These are phyloP conservation scores for Raffaelea ambrosiae DNA, from an alignment of 2,329 filamentous ascomycete species.

Conservation along the genomic window DNA sequence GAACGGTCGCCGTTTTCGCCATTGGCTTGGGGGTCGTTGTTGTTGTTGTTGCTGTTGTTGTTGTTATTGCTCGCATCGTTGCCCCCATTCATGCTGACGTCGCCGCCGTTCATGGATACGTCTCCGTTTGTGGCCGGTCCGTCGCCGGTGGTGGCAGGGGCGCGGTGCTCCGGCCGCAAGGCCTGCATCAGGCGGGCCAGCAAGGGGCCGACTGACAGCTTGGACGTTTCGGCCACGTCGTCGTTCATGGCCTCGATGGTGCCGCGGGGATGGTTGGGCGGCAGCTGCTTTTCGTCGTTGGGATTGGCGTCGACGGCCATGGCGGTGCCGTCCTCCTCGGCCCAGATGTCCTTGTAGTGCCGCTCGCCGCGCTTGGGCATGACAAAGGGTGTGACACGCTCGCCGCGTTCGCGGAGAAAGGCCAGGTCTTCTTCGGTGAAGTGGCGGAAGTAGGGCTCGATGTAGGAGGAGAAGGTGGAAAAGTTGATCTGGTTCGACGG, in stretches of 20 bases:
- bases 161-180: constrained; percentile 66
- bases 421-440: constrained; percentile 91
- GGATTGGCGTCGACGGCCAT: constrained; percentile 57
- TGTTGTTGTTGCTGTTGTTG: constrained; percentile 31
- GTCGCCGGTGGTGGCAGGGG: constrained; percentile 37
- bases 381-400: constrained; percentile 73
- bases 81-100: constrained; percentile 37
- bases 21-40: constrained; percentile 21
- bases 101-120: constrained; percentile 45
- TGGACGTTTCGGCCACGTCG: constrained; percentile 77
- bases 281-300: constrained; percentile 51
- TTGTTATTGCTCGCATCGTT: constrained; percentile 33
- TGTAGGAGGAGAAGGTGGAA: constrained; percentile 82
- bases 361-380: constrained; percentile 78
- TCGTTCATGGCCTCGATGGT: constrained; percentile 82
- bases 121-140: constrained; percentile 36
- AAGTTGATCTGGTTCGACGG: constrained; percentile 91
- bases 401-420: constrained; percentile 83
- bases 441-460: constrained; percentile 83
- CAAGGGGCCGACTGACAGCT: constrained; percentile 82
- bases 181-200: constrained; percentile 71
- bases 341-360: constrained; percentile 86
- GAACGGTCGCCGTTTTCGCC: constrained; percentile 27
- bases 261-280: constrained; percentile 75
- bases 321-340: constrained; percentile 82